Conservation (phyloP, 2,329 filamentous ascomycete genomes). For the Colletotrichum siamense region DNA sequence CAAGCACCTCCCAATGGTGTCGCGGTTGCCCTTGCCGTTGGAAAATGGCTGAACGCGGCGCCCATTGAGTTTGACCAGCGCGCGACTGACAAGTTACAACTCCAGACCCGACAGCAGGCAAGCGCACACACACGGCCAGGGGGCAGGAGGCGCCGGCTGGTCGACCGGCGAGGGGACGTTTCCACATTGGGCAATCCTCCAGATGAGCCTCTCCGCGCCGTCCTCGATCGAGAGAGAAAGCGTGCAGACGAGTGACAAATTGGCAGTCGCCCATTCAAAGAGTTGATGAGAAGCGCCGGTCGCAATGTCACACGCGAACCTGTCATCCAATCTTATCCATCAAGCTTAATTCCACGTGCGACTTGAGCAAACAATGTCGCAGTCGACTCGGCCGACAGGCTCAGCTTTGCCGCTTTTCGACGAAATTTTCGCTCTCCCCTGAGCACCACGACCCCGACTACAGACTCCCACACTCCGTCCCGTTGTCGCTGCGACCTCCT, state of each 20-base stretch:
- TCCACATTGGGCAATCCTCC: not conserved
- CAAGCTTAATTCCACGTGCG: conserved; percentile 20
- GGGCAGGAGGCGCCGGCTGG: not conserved
- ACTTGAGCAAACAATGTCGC: not conserved
- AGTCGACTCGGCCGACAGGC: not conserved
- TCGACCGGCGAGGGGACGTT: not conserved
- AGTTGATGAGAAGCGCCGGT: not conserved
- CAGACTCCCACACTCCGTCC: not conserved
- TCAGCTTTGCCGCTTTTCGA: not conserved
- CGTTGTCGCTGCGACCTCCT: not conserved
- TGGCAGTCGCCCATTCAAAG: not conserved
- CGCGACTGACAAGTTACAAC: not conserved
- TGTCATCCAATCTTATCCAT: conserved; percentile 19
- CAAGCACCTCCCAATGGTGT: not conserved
- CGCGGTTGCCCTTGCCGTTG: not conserved
- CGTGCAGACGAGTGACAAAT: not conserved
- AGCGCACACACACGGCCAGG: not conserved
- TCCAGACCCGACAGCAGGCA: not conserved
- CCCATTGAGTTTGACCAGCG: not conserved
- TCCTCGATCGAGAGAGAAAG: not conserved
- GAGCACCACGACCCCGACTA: not conserved
- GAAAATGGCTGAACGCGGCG: not conserved
- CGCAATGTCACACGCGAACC: conserved; percentile 13
- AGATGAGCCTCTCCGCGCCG: conserved; percentile 3
- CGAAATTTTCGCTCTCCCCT: not conserved